Base-by-base conservation (phyloP, 1,139 yeast genomes). In the Candida tetrigidarum region DNA sequence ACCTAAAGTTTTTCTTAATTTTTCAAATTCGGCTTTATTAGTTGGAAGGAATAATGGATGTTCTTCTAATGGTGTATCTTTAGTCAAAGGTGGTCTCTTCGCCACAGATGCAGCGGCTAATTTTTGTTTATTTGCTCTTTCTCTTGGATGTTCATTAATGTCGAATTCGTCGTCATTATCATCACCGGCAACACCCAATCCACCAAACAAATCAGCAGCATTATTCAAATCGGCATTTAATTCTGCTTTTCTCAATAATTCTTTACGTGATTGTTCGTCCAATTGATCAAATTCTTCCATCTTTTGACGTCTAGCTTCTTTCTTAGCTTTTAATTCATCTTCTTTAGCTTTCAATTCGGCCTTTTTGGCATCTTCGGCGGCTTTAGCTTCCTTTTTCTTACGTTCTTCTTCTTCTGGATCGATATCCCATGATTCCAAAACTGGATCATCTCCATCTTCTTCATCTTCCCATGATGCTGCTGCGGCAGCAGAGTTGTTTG, bases 131-230 rank as follows among this genome's bases (percentile, higher is more conserved):
- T 14, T 34, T 20, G 38, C 32, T 53, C 72, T 74, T 52, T 86
- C 91, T 55, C 86, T 76, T 52, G 93, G 93, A 58, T 86, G 93
- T 15, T 66, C 78, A 48, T 66, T 69, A 43, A 71, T 50, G 39
- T 52, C 53, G 30, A 51, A 47, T 45, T 81, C 84, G 19, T 43
- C 47, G 37, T 50, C 57, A 15, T 59, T 63, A 12, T 55, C 63
- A 53, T 70, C 77, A 14, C 58, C 68, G 39, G 86, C 87, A 45
- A 86, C 86, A 26, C 91, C 92, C 53, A 86, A 74, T 8, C 88
- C 88, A 28, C 93, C 96, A 61, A 93, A 90, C 57, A 93, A 75
- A 58, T 90, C 96, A 22, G 96, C 93, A 19, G 98, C 98, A 62
- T 89, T 87, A 67, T 86, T 88, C 67, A 93, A 75, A 70, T 93